A percentile compares a stretch with the other conserved stretches of the same genome.
phyloP scores from a whole-genome alignment of 306 rosid genomes.

The Astragalus membranaceus region DNA sequence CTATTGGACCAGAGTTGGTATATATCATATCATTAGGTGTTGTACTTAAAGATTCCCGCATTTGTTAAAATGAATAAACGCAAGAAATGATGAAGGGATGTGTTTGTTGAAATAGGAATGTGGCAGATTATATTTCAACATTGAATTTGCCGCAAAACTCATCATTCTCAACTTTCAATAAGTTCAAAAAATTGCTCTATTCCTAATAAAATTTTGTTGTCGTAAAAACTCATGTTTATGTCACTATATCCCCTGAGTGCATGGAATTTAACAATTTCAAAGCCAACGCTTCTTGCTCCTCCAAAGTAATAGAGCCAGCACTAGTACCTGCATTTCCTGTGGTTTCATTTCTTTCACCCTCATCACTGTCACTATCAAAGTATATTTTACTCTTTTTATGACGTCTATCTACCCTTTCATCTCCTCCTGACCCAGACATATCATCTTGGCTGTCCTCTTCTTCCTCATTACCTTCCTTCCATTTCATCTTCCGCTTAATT shows the following conservation, averaged over 20 bases:
- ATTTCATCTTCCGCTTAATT: slow-evolving; percentile 60
- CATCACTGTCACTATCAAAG: slow-evolving; percentile 53
- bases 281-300: slow-evolving; percentile 78
- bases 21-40: no score
- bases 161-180: not conserved
- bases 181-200: not conserved
- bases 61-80: not conserved
- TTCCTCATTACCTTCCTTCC: slow-evolving; percentile 43
- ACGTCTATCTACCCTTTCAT: slow-evolving; percentile 22
- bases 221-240: no score
- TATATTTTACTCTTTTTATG: slow-evolving; percentile 49
- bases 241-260: slow-evolving; percentile 33
- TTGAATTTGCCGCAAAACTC: not conserved
- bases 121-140: not conserved
- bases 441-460: slow-evolving; percentile 30
- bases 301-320: slow-evolving; percentile 35
- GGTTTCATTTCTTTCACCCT: slow-evolving; percentile 34
- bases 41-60: no score
- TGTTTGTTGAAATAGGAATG: not conserved
- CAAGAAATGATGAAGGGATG: not conserved
- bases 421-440: slow-evolving; percentile 49
- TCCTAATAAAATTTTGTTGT: not conserved
- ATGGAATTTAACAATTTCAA: slow-evolving; percentile 61
- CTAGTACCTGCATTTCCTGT: slow-evolving; percentile 3
- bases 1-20: no score